Percentiles rank a stretch among this genome's conserved stretches.
Evolutionary conservation across 805 yeast genomes (phyloP).

Genomic region (Phaffomyces antillensis): DNA sequence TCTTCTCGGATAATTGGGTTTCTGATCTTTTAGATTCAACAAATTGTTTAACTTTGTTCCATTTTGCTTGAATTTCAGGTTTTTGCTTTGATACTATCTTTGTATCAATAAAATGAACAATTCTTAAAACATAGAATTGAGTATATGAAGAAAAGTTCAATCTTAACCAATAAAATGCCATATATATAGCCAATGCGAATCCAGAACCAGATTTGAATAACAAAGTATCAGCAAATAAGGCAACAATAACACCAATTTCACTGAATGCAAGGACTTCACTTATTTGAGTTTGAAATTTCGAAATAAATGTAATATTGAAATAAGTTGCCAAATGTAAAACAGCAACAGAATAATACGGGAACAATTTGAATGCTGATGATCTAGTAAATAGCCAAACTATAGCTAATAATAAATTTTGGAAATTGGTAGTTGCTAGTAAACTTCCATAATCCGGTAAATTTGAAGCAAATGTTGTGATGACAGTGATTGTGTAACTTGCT

Average conservation of each 20-base stretch:
- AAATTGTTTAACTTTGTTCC: conserved; percentile 35
- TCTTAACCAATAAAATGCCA: conserved; percentile 64
- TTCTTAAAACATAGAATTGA: conserved; percentile 27
- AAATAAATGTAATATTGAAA: conserved; percentile 35
- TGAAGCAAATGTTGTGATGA: conserved; percentile 53
- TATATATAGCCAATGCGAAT: conserved; percentile 51
- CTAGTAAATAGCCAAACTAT: conserved; percentile 57
- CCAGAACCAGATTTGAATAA: conserved; percentile 62
- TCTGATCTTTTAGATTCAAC: conserved; percentile 34
- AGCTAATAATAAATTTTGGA: conserved; percentile 57
- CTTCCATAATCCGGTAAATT: conserved; percentile 55
- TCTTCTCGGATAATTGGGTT: conserved; percentile 19
- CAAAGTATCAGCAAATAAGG: conserved; percentile 52
- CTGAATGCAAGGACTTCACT: conserved; percentile 49
- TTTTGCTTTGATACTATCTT: conserved; percentile 27
- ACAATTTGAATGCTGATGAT: conserved; percentile 54
- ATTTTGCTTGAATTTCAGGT: conserved; percentile 23
- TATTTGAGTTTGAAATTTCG: conserved; percentile 31
- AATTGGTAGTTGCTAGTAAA: conserved; percentile 65
- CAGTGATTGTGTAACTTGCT: conserved; percentile 43
- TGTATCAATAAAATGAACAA: conserved; percentile 24
- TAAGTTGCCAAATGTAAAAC: conserved; percentile 44
- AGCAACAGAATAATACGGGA: conserved; percentile 54
- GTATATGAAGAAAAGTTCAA: conserved; percentile 43
- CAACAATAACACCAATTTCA: conserved; percentile 48